Evolutionary conservation across 2,329 filamentous ascomycete genomes (phyloP), one percentile per base, ranked within the genome.

Genomic region (Talaromyces pinophilus): DNA sequence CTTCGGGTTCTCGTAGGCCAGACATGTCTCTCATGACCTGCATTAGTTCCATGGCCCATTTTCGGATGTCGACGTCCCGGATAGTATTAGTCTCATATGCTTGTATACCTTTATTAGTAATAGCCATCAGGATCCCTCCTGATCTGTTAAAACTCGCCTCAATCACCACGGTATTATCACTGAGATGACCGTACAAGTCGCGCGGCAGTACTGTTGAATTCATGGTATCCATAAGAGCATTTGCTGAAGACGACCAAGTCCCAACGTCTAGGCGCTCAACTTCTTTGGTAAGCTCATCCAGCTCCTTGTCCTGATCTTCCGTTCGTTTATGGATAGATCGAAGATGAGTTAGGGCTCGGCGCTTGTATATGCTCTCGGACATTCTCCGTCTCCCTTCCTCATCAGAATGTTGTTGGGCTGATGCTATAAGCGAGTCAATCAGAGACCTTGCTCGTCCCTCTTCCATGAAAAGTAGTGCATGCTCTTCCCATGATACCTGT

Each of bases 401-500:
- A 7, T 63, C 48, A 19, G 61, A 63, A 8, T 54, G 64, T 30
- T 38, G 10, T 13, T 61, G 44, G 1, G 57, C 10, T 35, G 48
- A 65, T 38, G 67, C 40, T 30, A 69, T 62, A 33, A 73, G 62
- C 15, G 71, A 69, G 8, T 72, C 71, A 10, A 72, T 69, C 2
- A 73, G 68, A 13, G 69, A 65, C 13, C 70, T 67, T 19, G 71
- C 71, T 54, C 71, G 64, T 22, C 63, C 68, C 62, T 70, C 69
- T 54, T 73, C 71, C 11, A 71, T 44, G 54, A 73, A 73, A 7
- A 73, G 61, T 11, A 73, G 61, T 8, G 71, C 71, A 67, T 73
- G 71, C 17, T 73, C 71, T 30, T 17, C 62, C 71, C 71, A 73
- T 0, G 70, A 62, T 3, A 59, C 63, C 1, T 62, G 67, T 13